Conservation (phyloP, 495 filamentous ascomycete species). For the Staphylotrichum longicolle region DNA sequence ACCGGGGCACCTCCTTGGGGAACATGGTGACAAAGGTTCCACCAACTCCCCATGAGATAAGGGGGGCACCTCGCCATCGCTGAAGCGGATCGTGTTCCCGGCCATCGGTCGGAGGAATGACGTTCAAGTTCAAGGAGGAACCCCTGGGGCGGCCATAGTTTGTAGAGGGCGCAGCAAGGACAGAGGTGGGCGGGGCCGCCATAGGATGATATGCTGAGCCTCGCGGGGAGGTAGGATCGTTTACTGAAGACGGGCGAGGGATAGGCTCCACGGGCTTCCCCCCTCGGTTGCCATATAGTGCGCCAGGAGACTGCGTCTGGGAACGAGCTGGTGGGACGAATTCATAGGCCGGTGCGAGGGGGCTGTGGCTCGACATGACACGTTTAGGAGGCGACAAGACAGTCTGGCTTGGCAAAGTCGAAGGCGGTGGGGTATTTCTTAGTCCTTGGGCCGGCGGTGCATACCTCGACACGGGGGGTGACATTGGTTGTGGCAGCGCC, state of each 20-base stretch:
- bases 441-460: conserved; percentile 28
- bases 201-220: conserved; percentile 28
- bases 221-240: conserved; percentile 53
- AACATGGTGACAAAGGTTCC: conserved; percentile 81
- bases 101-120: conserved; percentile 70
- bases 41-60: conserved; percentile 85
- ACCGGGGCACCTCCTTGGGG: conserved; percentile 83
- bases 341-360: conserved; percentile 37
- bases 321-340: conserved; percentile 66
- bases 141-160: conserved; percentile 35
- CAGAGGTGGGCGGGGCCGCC: conserved; percentile 16
- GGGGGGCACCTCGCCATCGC: conserved; percentile 85
- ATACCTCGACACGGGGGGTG: conserved; percentile 35
- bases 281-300: conserved; percentile 49
- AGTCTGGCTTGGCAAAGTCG: conserved; percentile 33
- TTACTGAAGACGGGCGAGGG: conserved; percentile 68
- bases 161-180: conserved; percentile 12
- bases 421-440: conserved; percentile 47
- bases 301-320: conserved; percentile 81
- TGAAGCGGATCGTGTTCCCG: conserved; percentile 73
- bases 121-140: conserved; percentile 43
- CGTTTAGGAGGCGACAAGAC: conserved; percentile 56
- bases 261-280: conserved; percentile 52
- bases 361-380: conserved; percentile 46
- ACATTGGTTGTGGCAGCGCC: conserved; percentile 23